Evolutionary conservation across 768 basidiomycete species (phyloP), one percentile per base, ranked within the genome.

Genomic region (Astraeus odoratus): DNA sequence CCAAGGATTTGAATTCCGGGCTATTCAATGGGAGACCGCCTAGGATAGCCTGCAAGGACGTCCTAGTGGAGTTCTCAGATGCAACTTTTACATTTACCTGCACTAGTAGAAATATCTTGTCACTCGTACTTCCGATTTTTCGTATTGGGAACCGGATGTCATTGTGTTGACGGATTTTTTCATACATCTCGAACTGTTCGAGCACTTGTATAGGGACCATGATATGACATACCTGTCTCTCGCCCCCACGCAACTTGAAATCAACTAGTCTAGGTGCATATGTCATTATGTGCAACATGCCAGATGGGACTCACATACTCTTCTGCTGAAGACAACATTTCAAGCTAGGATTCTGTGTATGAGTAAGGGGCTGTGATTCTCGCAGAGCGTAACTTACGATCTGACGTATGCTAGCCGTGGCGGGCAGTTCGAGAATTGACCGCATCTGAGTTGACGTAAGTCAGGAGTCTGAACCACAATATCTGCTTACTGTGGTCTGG

Each of bases 51-150:
- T 94, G 48, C 8, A 36, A 20, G 29, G 37, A 42, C 31, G 35
- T 57, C 22, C 53, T 45, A 43, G 34, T 36, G 23, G 39, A 16
- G 16, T 25, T n/a, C 15, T 39, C 22, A 7, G 27, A 4, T 19
- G 43, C 29, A 22, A 39, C 48, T 4, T 4, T 9, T 19, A 20
- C 29, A 34, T 63, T 45, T 38, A 86, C 86, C 66, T 95, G 92
- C 5, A 91, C 78, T 33, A 92, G 67, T 5, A 94, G 58, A 59
- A 87, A 81, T 8, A 87, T 73, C 60, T 95, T 95, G 59, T 95
- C 89, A 3, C 71, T 62, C 0, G 82, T 74, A 50, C 74, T 81
- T 36, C 83, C 82, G 4, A 83, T 65, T 51, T 81, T 88, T 62
- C 80, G 81, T 4, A 85, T 61, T 35, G 78, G 73, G 60, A 79